Evolutionary conservation across 768 basidiomycete genomes (phyloP).

Genomic region (Russula brevipes): DNA sequence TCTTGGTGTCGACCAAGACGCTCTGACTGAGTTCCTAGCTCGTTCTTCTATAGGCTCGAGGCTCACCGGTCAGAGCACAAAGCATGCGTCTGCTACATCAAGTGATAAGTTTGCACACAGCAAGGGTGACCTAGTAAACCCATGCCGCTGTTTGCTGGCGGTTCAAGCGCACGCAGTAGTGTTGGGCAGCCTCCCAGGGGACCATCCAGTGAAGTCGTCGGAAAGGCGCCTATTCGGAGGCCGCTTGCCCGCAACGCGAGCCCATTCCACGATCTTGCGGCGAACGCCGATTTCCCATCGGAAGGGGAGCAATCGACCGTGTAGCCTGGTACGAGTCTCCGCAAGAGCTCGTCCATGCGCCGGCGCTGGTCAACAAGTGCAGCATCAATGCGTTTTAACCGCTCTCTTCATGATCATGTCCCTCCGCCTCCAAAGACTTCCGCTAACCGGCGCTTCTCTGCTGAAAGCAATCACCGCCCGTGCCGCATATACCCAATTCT

Average conservation of each 20-base stretch:
- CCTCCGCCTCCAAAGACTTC: constrained; percentile 72
- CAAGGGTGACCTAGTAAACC: constrained; percentile 9
- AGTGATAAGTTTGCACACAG: constrained; percentile 27
- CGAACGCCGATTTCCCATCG: constrained; percentile 75
- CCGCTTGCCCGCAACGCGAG: constrained; percentile 6
- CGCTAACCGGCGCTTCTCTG: constrained; percentile 55
- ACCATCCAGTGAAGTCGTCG: constrained; percentile 10
- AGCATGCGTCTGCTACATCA: constrained; percentile 39
- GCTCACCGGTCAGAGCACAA: constrained; percentile 42
- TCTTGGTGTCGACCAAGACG: constrained; percentile 69
- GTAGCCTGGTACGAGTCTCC: constrained; percentile 38
- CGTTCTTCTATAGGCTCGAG: constrained; percentile 59
- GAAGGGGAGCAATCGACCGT: constrained; percentile 57
- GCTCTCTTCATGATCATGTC: constrained; percentile 73
- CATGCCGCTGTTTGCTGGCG: constrained; percentile 19
- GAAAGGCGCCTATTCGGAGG: constrained; percentile 11
- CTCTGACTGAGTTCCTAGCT: constrained; percentile 62
- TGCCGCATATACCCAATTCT: constrained; percentile 57
- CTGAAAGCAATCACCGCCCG: constrained; percentile 60
- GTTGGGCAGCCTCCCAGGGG: constrained; percentile 5
- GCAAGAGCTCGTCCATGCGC: constrained; percentile 36
- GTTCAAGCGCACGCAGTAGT: constrained; percentile 28
- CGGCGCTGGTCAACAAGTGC: constrained; percentile 51
- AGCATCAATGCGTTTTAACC: constrained; percentile 51
- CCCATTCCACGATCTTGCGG: constrained; percentile 49